Evolutionary conservation across 176 grass and related monocot genomes (phyloP).

Genomic region (Guadua angustifolia): DNA sequence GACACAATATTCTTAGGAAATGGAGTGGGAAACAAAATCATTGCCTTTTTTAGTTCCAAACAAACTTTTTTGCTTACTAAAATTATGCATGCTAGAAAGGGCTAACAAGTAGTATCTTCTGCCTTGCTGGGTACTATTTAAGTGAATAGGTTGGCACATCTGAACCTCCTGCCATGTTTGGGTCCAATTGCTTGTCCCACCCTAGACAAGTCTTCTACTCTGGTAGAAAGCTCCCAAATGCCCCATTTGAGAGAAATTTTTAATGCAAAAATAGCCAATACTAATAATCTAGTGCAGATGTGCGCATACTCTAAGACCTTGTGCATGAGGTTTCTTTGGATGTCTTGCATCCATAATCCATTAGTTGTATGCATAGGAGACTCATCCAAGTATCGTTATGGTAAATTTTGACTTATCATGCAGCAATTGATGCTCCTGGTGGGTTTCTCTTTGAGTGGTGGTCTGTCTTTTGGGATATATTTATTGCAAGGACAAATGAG

Average conservation of each 20-base stretch:
- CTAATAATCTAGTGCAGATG: neutral
- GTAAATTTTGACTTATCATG: conserved; percentile 35
- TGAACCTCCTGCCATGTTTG: neutral
- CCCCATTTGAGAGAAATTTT: neutral
- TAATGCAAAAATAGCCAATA: neutral
- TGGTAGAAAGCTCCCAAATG: neutral
- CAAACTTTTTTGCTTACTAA: conserved; percentile 16
- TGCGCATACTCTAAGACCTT: neutral
- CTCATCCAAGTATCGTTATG: conserved; percentile 10
- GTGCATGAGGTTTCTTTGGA: neutral
- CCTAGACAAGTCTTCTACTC: neutral
- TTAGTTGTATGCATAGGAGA: conserved; percentile 2
- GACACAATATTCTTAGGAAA: conserved; percentile 19
- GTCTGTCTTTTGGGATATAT: conserved; percentile 99
- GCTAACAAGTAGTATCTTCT: conserved; percentile 6
- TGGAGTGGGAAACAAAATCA: conserved; percentile 1
- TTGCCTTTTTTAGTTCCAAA: conserved; percentile 7
- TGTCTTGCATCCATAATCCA: neutral
- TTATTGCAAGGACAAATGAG: conserved; percentile 94
- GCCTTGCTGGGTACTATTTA: neutral
- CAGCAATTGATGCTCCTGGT: conserved; percentile 98
- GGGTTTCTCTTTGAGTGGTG: conserved; percentile 99
- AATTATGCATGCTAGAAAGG: neutral
- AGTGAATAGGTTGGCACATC: neutral
- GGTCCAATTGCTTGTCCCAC: neutral